Conservation (phyloP, 257 asterid genomes). For the Nicotiana knightiana region DNA sequence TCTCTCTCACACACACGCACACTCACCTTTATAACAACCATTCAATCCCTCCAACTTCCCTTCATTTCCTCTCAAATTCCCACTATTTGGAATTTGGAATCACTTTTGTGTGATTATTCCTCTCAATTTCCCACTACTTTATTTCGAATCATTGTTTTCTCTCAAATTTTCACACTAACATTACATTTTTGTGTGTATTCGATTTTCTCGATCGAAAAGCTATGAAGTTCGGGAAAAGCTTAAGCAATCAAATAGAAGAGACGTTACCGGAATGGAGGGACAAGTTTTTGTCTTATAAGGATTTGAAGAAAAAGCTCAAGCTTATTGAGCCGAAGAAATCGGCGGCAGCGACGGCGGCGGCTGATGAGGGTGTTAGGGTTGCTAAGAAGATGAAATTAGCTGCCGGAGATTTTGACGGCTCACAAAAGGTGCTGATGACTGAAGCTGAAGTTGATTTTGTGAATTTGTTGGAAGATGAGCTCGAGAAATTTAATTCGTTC, state of each 20-base stretch:
- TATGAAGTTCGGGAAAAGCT: slow-evolving; percentile 90
- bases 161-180: background rate
- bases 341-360: background rate
- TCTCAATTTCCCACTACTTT: background rate
- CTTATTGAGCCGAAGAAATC: slow-evolving; percentile 49
- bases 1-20: background rate
- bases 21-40: background rate
- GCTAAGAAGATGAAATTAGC: slow-evolving; percentile 49
- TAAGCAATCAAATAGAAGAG: slow-evolving; percentile 87
- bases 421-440: slow-evolving; percentile 39
- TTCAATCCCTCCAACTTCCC: slow-evolving; percentile 1
- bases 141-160: background rate
- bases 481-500: slow-evolving; percentile 82
- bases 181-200: background rate
- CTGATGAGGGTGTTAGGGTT: slow-evolving; percentile 20
- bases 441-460: slow-evolving; percentile 71
- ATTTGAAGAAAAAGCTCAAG: slow-evolving; percentile 75
- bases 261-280: slow-evolving; percentile 96
- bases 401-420: background rate
- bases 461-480: slow-evolving; percentile 74
- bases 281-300: slow-evolving; percentile 86
- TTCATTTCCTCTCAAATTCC: background rate
- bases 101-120: background rate
- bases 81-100: no score
- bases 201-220: background rate